Conservation (phyloP, 2,329 filamentous ascomycete species). For the Botryotinia calthae region DNA sequence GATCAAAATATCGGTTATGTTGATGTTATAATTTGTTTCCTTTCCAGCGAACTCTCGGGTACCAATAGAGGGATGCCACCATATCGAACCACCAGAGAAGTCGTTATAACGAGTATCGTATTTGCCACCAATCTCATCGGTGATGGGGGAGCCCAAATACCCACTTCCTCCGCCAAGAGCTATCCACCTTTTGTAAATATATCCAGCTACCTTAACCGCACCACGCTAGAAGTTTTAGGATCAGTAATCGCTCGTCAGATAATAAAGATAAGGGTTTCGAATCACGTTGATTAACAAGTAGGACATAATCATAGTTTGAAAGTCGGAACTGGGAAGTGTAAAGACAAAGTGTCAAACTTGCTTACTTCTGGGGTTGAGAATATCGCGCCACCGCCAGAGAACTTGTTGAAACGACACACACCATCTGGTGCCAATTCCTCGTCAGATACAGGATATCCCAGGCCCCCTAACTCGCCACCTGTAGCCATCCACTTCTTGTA, state of each 20-base stretch:
- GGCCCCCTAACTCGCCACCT: not conserved
- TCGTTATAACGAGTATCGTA: slow-evolving; percentile 5
- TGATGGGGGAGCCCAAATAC: not conserved
- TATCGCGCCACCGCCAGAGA: slow-evolving; percentile 1
- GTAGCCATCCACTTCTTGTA: slow-evolving; percentile 14
- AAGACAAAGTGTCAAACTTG: not conserved
- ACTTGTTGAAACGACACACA: slow-evolving; percentile 6
- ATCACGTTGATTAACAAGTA: not conserved
- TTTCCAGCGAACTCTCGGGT: slow-evolving; percentile 2
- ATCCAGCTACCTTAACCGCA: not conserved
- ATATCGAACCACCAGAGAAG: slow-evolving; percentile 11
- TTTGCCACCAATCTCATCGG: not conserved
- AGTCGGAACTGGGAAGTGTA: not conserved
- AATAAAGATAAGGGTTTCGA: not conserved
- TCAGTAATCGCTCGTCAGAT: not conserved
- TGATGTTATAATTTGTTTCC: slow-evolving; percentile 4
- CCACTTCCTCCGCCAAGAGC: slow-evolving; percentile 2
- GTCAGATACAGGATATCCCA: slow-evolving; percentile 15
- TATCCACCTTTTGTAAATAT: slow-evolving; percentile 12
- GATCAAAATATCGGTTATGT: not conserved
- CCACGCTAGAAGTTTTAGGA: not conserved
- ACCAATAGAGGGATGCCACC: slow-evolving; percentile 8
- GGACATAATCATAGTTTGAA: not conserved
- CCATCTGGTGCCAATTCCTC: not conserved
- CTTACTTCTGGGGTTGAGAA: slow-evolving; percentile 9